Evolutionary conservation across 2,329 filamentous ascomycete species (phyloP).

Genomic region (Colletotrichum sojae): DNA sequence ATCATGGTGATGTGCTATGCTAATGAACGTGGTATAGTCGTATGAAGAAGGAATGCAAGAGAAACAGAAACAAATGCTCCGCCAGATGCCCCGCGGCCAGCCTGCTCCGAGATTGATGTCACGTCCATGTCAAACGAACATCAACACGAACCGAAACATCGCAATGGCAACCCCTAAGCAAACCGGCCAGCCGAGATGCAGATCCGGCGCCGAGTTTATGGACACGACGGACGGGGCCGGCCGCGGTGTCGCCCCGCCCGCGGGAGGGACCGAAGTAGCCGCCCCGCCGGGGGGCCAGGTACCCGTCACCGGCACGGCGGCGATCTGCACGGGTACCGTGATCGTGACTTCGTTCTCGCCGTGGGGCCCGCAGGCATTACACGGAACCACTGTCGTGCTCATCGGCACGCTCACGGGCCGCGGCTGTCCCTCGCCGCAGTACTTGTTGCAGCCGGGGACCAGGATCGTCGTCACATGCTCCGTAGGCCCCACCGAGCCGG

Average conservation of each 20-base stretch:
- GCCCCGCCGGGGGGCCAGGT: conserved; percentile 11
- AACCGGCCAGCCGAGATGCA: conserved; percentile 14
- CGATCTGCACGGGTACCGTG: conserved; percentile 48
- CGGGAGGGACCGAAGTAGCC: neutral
- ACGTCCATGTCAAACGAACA: conserved; percentile 21
- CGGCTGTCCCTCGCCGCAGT: conserved; percentile 39
- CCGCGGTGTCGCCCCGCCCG: conserved; percentile 15
- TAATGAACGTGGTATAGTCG: conserved; percentile 38
- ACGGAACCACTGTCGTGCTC: conserved; percentile 48
- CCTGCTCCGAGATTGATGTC: conserved; percentile 11
- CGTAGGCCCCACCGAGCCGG: conserved; percentile 48
- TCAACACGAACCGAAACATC: conserved; percentile 23
- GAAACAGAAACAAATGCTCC: conserved; percentile 28
- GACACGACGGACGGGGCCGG: conserved; percentile 23
- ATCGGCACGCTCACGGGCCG: conserved; percentile 44
- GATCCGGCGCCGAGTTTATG: conserved; percentile 24
- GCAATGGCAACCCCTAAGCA: conserved; percentile 27
- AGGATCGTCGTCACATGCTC: conserved; percentile 51
- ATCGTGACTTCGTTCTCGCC: conserved; percentile 52
- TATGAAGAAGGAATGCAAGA: neutral
- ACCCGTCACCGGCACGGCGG: conserved; percentile 28
- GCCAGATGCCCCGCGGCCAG: conserved; percentile 34
- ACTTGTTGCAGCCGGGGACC: conserved; percentile 43
- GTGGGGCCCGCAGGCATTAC: conserved; percentile 49
- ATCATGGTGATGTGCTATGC: conserved; percentile 38